Conservation (phyloP, 352 stramenopile genomes). For the Salisapilia sapeloensis region DNA sequence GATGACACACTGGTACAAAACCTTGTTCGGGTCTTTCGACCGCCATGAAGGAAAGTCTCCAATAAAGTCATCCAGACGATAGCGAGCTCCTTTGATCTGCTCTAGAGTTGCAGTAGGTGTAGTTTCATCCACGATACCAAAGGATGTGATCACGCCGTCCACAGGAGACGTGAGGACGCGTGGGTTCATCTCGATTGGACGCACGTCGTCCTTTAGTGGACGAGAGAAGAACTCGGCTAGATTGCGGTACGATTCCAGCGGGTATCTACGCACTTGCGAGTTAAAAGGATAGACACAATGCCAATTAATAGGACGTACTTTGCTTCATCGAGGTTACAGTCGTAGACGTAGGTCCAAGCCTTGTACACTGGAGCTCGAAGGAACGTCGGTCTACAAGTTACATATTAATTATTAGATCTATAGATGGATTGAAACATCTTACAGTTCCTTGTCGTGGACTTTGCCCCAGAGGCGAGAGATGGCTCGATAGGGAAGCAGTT, state of each 20-base stretch:
- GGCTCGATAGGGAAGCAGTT: constrained; percentile 61
- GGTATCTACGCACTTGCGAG: constrained; percentile 11
- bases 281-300: not conserved
- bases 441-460: constrained; percentile 71
- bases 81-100: constrained; percentile 69
- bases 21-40: constrained; percentile 18
- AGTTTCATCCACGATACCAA: constrained; percentile 29
- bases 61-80: constrained; percentile 72
- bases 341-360: constrained; percentile 58
- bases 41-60: constrained; percentile 46
- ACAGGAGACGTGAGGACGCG: constrained; percentile 28
- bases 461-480: constrained; percentile 58
- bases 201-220: constrained; percentile 46
- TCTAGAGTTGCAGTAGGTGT: constrained; percentile 39
- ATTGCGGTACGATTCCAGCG: constrained; percentile 53
- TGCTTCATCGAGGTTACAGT: constrained; percentile 78
- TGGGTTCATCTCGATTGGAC: constrained; percentile 17
- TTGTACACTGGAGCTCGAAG: constrained; percentile 62
- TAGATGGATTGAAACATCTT: constrained; percentile 5
- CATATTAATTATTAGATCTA: constrained; percentile 1
- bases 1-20: constrained; percentile 63
- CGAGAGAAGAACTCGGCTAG: constrained; percentile 76
- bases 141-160: constrained; percentile 35
- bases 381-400: constrained; percentile 24
- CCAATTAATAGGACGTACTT: constrained; percentile 5